These are phyloP conservation scores for Curvularia eragrostidis DNA, from an alignment of 2,329 filamentous ascomycete species.

Conservation along the genomic window DNA sequence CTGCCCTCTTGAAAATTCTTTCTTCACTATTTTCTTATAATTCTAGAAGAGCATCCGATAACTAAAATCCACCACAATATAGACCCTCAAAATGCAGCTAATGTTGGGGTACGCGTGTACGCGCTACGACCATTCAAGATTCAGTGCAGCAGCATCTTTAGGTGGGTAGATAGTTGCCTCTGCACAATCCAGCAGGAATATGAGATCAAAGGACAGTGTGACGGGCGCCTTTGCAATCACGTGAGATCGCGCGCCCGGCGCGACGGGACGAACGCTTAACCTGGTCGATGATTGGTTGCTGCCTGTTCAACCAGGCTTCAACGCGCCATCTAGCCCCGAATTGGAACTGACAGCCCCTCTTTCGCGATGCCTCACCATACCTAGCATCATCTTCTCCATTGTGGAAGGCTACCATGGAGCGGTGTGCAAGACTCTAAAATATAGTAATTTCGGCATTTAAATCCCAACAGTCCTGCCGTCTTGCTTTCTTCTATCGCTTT, in stretches of 20 bases:
- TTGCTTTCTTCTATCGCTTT: not conserved
- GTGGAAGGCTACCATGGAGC: not conserved
- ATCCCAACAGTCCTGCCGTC: not conserved
- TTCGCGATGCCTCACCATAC: conserved; percentile 29
- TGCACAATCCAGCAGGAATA: not conserved
- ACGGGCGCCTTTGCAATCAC: not conserved
- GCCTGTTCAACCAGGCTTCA: conserved; percentile 11
- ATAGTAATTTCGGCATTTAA: conserved; percentile 1
- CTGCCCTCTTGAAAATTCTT: too few species aligned
- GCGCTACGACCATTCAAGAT: too few species aligned
- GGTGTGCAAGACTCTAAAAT: not conserved
- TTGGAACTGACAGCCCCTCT: conserved; percentile 12
- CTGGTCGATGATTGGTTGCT: conserved; percentile 2
- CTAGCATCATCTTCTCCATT: conserved; percentile 8
- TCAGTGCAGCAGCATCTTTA: not conserved
- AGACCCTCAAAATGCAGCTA: too few species aligned
- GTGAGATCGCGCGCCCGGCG: conserved; percentile 3
- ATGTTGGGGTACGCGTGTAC: too few species aligned
- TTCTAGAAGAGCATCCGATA: too few species aligned
- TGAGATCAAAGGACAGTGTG: not conserved
- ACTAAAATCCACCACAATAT: too few species aligned
- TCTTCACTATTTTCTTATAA: too few species aligned
- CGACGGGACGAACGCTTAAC: not conserved
- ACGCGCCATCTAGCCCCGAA: not conserved
- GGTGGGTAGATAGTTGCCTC: not conserved